These are phyloP conservation scores for Lachnellula suecica DNA, from an alignment of 2,329 filamentous ascomycete genomes.

Conservation along the genomic window DNA sequence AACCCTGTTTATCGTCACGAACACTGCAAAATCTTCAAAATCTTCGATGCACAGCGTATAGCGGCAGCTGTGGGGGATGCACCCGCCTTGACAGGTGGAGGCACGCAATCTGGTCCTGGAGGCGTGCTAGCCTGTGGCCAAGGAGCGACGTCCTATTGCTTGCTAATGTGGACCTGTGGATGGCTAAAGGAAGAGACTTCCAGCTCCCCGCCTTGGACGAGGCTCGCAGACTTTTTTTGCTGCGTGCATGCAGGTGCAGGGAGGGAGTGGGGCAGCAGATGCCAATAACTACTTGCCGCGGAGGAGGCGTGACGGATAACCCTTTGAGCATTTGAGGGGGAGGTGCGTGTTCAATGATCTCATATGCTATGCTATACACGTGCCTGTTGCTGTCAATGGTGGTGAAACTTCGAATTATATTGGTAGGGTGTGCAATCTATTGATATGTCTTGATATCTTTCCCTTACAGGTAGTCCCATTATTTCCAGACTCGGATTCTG, in stretches of 20 bases:
- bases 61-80: slow-evolving; percentile 8
- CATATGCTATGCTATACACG: neutral
- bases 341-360: neutral
- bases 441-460: too few species aligned
- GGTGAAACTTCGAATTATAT: too few species aligned
- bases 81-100: slow-evolving; percentile 2
- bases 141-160: too few species aligned
- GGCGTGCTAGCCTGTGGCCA: neutral
- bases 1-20: neutral
- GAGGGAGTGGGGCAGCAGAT: neutral
- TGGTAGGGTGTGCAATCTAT: too few species aligned
- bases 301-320: neutral
- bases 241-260: slow-evolving; percentile 6
- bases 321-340: neutral
- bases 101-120: neutral
- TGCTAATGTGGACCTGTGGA: neutral
- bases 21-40: neutral
- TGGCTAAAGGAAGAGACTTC: slow-evolving; percentile 2
- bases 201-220: neutral
- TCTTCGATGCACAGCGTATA: neutral
- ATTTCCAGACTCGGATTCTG: too few species aligned
- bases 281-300: neutral
- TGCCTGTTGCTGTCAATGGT: too few species aligned
- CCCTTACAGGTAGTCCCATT: too few species aligned
- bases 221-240: slow-evolving; percentile 2